phyloP scores from a whole-genome alignment of 1,284 basidiomycete genomes.

The Irpex sp. region DNA sequence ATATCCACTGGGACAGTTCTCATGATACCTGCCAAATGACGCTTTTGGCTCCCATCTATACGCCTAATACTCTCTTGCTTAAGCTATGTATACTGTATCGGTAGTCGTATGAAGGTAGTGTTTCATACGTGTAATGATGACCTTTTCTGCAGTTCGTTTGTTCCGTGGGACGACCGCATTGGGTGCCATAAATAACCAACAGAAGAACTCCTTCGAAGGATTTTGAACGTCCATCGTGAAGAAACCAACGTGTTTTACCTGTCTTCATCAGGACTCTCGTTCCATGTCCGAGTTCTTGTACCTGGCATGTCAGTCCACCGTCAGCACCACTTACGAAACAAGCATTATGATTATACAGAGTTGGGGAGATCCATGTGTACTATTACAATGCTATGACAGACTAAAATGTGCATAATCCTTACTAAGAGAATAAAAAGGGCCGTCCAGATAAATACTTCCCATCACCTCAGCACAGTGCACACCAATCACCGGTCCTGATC shows the following conservation, averaged over 20 bases:
- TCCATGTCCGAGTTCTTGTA: not conserved
- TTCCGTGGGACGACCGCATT: not conserved
- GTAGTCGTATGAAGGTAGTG: not conserved
- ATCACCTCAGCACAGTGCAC: too few species aligned
- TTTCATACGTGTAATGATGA: not conserved
- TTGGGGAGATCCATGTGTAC: not conserved
- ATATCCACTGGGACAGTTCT: not conserved
- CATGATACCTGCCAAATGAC: not conserved
- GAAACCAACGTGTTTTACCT: not conserved
- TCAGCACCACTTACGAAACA: not conserved
- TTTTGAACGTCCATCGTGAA: not conserved
- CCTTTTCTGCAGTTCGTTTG: not conserved
- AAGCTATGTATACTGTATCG: not conserved
- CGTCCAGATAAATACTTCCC: not conserved
- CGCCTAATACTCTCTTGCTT: not conserved
- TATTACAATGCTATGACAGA: not conserved
- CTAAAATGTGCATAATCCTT: not conserved
- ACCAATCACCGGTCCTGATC: not conserved
- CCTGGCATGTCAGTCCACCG: not conserved
- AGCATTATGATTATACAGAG: not conserved
- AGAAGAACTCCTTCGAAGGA: not conserved
- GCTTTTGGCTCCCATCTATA: not conserved
- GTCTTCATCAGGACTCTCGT: not conserved
- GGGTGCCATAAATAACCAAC: not conserved
- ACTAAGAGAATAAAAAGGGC: not conserved